Conservation (phyloP, 805 yeast species). For the Pichia deserticola region DNA sequence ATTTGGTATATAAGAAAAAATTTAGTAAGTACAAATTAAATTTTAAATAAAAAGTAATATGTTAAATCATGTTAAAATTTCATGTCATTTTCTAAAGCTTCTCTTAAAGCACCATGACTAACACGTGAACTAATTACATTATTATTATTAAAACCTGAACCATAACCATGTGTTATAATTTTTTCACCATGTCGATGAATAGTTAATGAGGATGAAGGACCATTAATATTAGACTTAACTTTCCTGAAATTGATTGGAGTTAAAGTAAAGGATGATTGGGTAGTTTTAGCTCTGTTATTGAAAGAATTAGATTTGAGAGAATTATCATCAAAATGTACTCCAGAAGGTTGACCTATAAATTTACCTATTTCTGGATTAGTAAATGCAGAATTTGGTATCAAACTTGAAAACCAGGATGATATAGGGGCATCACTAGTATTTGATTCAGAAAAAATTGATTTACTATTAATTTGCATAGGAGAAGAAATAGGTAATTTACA, state of each 20-base stretch:
- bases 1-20: neutral
- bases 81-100: slow-evolving; percentile 32
- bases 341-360: slow-evolving; percentile 10
- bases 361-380: slow-evolving; percentile 28
- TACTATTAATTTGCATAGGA: slow-evolving; percentile 5
- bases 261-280: neutral
- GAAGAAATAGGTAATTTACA: slow-evolving; percentile 3
- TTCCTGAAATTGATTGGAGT: neutral
- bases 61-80: neutral
- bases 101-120: slow-evolving; percentile 41
- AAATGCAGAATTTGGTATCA: slow-evolving; percentile 26
- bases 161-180: slow-evolving; percentile 37
- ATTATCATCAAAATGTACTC: neutral
- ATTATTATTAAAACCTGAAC: slow-evolving; percentile 28
- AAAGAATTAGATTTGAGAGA: neutral
- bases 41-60: neutral
- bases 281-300: slow-evolving; percentile 4
- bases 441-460: neutral
- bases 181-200: slow-evolving; percentile 36
- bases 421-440: slow-evolving; percentile 1
- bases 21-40: neutral
- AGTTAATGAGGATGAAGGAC: slow-evolving; percentile 34
- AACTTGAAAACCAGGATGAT: slow-evolving; percentile 22
- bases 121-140: slow-evolving; percentile 32
- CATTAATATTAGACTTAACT: slow-evolving; percentile 19